phyloP scores from a whole-genome alignment of 73 alveolate species.

The Urostyla sp. region DNA sequence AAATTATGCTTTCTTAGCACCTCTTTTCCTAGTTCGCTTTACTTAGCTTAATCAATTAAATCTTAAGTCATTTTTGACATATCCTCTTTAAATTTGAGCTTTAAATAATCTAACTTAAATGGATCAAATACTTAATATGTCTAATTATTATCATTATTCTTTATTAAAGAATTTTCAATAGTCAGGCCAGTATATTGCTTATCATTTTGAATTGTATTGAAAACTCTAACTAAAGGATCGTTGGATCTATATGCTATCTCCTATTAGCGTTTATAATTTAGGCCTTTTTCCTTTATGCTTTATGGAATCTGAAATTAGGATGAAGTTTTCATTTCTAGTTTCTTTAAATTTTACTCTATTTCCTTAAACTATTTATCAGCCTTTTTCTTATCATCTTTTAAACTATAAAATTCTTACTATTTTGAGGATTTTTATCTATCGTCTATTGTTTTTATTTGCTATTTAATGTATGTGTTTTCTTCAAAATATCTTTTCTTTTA shows the following conservation, averaged over 20 bases:
- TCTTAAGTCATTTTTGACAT: constrained; percentile 20
- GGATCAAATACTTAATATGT: not conserved
- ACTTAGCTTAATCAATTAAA: constrained; percentile 33
- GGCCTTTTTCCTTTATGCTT: constrained; percentile 8
- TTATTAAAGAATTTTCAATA: not conserved
- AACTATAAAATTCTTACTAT: not conserved
- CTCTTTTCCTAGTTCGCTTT: constrained; percentile 44
- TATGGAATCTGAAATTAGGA: not conserved
- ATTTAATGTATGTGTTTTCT: too few species aligned
- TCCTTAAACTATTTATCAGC: not conserved
- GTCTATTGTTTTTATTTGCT: too few species aligned
- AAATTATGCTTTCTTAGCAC: constrained; percentile 8
- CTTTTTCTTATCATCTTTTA: not conserved
- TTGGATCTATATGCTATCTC: not conserved
- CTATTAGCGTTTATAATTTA: constrained; percentile 5
- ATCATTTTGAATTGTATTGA: constrained; percentile 1
- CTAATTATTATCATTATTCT: not conserved
- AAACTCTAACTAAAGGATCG: constrained; percentile 25
- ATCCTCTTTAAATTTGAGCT: constrained; percentile 15
- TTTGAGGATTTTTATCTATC: not conserved
- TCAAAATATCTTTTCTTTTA: not conserved
- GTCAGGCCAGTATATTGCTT: too few species aligned
- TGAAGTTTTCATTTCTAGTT: not conserved
- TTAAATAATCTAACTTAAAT: constrained; percentile 9
- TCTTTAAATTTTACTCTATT: not conserved